phyloP scores from a whole-genome alignment of 2,329 filamentous ascomycete species.

The Fusarium illudens region DNA sequence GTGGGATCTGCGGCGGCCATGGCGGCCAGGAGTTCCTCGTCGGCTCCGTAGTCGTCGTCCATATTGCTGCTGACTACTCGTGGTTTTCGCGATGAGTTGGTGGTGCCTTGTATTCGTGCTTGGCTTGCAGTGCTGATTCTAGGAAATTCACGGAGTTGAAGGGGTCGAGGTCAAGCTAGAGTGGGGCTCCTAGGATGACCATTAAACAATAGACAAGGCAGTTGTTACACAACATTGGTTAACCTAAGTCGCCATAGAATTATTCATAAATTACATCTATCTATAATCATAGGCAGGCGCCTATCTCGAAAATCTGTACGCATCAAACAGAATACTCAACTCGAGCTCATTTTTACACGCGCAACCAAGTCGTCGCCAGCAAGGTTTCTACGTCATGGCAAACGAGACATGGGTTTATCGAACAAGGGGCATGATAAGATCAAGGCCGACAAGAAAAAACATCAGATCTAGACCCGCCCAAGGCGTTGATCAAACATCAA shows the following conservation, averaged over 20 bases:
- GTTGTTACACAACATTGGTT: not conserved
- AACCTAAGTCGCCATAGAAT: not conserved
- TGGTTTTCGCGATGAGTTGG: not conserved
- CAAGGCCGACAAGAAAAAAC: not conserved
- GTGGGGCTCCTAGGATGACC: slow-evolving; percentile 18
- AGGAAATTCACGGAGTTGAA: slow-evolving; percentile 23
- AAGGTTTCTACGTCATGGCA: not conserved
- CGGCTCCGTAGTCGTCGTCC: slow-evolving; percentile 66
- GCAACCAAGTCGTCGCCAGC: not conserved
- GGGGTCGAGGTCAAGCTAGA: slow-evolving; percentile 6
- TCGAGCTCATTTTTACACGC: not conserved
- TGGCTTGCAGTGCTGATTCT: not conserved
- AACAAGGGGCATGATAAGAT: not conserved
- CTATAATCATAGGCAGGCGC: not conserved
- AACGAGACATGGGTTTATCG: not conserved
- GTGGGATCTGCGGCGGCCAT: slow-evolving; percentile 59
- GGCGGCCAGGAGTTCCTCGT: slow-evolving; percentile 64
- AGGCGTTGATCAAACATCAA: not conserved
- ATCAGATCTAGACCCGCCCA: not conserved
- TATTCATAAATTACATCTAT: not conserved
- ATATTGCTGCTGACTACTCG: slow-evolving; percentile 38
- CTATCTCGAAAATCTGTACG: not conserved
- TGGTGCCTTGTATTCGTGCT: not conserved
- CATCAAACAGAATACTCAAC: not conserved
- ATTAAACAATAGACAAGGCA: not conserved